Evolutionary conservation across 352 stramenopile species (phyloP).

Genomic region (Phytophthora pini): DNA sequence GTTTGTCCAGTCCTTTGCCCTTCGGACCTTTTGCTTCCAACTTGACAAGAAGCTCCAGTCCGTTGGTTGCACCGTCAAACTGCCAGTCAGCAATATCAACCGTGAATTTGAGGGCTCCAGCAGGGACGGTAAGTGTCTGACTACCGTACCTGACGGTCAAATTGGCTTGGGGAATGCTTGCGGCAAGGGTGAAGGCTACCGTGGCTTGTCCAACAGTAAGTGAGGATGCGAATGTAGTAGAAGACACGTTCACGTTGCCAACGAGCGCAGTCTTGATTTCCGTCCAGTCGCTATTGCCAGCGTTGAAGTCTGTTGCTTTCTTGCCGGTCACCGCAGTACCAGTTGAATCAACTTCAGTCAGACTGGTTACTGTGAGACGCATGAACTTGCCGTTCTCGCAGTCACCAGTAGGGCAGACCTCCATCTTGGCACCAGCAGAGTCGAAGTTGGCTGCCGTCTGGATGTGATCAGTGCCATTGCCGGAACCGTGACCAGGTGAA

Average conservation of each 20-base stretch:
- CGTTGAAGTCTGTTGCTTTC: constrained; percentile 24
- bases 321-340: constrained; percentile 21
- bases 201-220: constrained; percentile 15
- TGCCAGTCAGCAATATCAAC: constrained; percentile 41
- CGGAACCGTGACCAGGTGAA: background rate
- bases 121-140: constrained; percentile 38
- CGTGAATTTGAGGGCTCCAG: constrained; percentile 53
- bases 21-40: constrained; percentile 40
- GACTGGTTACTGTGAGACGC: constrained; percentile 64
- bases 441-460: constrained; percentile 48
- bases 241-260: constrained; percentile 24
- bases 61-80: constrained; percentile 33
- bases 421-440: constrained; percentile 38
- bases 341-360: constrained; percentile 36
- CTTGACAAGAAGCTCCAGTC: constrained; percentile 34
- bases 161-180: constrained; percentile 41
- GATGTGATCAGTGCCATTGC: constrained; percentile 15
- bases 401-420: constrained; percentile 49
- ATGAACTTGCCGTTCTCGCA: constrained; percentile 94
- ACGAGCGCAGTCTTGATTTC: constrained; percentile 23
- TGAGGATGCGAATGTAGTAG: constrained; percentile 33
- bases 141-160: constrained; percentile 41
- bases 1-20: constrained; percentile 8
- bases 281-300: constrained; percentile 32
- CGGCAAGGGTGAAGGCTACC: constrained; percentile 43